Percentiles rank a stretch among this genome's conserved stretches.
Evolutionary conservation across 768 basidiomycete species (phyloP).

Genomic region (Boletus coccyginus): DNA sequence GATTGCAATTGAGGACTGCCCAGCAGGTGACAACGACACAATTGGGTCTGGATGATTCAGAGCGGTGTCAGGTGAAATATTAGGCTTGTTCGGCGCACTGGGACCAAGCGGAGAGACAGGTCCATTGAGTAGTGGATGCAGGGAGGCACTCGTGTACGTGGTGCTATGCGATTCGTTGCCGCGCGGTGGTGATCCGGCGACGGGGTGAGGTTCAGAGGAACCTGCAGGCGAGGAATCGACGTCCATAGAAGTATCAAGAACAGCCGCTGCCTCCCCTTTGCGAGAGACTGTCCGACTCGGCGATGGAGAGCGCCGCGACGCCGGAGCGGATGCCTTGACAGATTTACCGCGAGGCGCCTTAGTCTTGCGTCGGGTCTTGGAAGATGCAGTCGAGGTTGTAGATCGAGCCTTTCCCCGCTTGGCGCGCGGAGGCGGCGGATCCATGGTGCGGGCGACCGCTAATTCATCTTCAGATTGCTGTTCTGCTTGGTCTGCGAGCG

Average conservation of each 20-base stretch:
- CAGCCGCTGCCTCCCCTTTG: background rate
- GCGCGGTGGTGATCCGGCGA: background rate
- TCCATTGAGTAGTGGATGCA: background rate
- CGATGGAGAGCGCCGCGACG: conserved; percentile 12
- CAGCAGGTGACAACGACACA: conserved; percentile 13
- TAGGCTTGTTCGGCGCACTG: background rate
- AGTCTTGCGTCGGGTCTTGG: conserved; percentile 26
- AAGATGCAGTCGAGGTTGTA: background rate
- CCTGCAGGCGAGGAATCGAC: background rate
- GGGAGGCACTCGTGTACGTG: background rate
- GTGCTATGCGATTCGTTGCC: background rate
- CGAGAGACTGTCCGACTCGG: conserved; percentile 4
- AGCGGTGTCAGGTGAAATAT: background rate
- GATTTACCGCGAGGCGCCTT: conserved; percentile 22
- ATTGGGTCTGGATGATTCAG: conserved; percentile 5
- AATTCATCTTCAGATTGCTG: no score
- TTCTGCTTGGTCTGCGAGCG: no score
- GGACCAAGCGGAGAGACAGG: background rate
- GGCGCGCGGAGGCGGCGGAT: no score
- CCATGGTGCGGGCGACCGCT: no score
- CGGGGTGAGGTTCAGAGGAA: background rate
- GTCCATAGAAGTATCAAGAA: background rate
- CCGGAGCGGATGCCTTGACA: conserved; percentile 13
- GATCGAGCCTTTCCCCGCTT: no score
- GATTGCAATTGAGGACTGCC: conserved; percentile 8